These are phyloP conservation scores for Pseudozyma thailandica DNA, from an alignment of 1,284 basidiomycete species.

Conservation along the genomic window DNA sequence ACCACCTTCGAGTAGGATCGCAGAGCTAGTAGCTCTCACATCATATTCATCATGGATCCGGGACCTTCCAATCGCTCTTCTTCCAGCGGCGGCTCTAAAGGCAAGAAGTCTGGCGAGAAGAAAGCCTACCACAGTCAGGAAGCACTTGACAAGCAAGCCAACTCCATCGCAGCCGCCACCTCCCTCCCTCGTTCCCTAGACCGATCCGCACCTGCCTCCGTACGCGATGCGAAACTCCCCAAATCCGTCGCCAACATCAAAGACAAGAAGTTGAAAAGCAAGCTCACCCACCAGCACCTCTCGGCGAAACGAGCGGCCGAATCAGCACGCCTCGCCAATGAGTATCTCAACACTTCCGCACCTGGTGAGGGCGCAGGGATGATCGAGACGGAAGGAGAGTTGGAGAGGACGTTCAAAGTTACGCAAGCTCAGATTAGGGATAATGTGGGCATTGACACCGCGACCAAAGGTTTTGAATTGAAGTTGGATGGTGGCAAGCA, in stretches of 20 bases:
- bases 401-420: constrained; percentile 90
- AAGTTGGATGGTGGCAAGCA: constrained; percentile 76
- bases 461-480: constrained; percentile 81
- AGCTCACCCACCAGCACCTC: constrained; percentile 58
- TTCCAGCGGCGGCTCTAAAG: constrained; percentile 12
- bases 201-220: constrained; percentile 48
- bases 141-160: constrained; percentile 55
- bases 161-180: constrained; percentile 59
- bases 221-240: constrained; percentile 55
- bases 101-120: constrained; percentile 13
- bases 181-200: constrained; percentile 59
- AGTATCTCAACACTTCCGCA: constrained; percentile 58
- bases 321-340: constrained; percentile 61
- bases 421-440: constrained; percentile 81
- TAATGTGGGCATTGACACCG: constrained; percentile 78
- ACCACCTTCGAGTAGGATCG: neutral
- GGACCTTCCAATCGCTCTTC: constrained; percentile 36
- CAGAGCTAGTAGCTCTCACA: constrained; percentile 4
- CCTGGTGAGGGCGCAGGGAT: constrained; percentile 73
- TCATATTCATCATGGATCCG: constrained; percentile 28
- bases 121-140: constrained; percentile 48
- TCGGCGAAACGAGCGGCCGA: constrained; percentile 58
- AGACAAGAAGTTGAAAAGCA: constrained; percentile 66
- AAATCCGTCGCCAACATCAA: constrained; percentile 54
- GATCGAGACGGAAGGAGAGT: constrained; percentile 78